These are phyloP conservation scores for Phytophthora pluvialis DNA, from an alignment of 352 stramenopile species.

Conservation along the genomic window DNA sequence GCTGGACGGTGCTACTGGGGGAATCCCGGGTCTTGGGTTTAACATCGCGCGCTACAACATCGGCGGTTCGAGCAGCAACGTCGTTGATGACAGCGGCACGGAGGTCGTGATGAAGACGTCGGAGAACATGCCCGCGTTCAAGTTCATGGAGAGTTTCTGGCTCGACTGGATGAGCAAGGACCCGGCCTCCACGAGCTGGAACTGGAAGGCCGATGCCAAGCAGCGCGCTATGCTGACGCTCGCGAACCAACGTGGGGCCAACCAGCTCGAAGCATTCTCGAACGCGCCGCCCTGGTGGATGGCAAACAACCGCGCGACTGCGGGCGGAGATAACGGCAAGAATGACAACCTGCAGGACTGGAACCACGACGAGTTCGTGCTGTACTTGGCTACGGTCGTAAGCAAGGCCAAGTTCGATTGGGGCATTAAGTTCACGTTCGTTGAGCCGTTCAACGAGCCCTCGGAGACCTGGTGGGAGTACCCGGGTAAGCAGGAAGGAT, in stretches of 20 bases:
- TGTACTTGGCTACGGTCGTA: slow-evolving; percentile 54
- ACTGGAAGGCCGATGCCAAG: slow-evolving; percentile 54
- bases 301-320: slow-evolving; percentile 55
- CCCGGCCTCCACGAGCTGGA: slow-evolving; percentile 49
- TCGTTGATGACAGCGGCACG: slow-evolving; percentile 48
- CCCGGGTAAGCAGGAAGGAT: slow-evolving; percentile 59
- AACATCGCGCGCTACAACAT: slow-evolving; percentile 74
- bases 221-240: slow-evolving; percentile 51
- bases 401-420: slow-evolving; percentile 48
- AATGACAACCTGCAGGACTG: slow-evolving; percentile 55
- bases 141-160: slow-evolving; percentile 59
- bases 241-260: slow-evolving; percentile 44
- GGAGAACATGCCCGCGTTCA: slow-evolving; percentile 58
- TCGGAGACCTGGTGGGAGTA: slow-evolving; percentile 57
- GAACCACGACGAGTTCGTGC: slow-evolving; percentile 55
- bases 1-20: slow-evolving; percentile 24
- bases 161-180: slow-evolving; percentile 58
- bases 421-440: slow-evolving; percentile 55
- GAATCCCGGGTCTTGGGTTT: slow-evolving; percentile 49
- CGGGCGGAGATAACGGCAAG: slow-evolving; percentile 42
- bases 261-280: slow-evolving; percentile 59
- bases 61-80: slow-evolving; percentile 49
- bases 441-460: slow-evolving; percentile 69
- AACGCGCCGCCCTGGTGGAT: slow-evolving; percentile 74
- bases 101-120: slow-evolving; percentile 51